Evolutionary conservation across 768 basidiomycete genomes (phyloP).

Genomic region (Hygrophoropsis aurantiaca): DNA sequence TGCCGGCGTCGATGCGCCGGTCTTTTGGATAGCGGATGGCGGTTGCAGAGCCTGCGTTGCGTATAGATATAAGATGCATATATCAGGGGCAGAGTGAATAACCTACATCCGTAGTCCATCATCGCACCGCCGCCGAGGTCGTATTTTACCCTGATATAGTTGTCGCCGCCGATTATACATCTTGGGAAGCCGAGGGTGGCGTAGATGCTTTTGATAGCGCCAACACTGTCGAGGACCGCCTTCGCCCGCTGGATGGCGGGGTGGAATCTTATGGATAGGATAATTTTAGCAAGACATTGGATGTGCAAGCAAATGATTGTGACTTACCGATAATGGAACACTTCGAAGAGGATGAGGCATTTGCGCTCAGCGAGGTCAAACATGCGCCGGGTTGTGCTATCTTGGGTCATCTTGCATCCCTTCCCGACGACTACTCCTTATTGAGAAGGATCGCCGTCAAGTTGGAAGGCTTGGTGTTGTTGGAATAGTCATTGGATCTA

Average conservation of each 20-base stretch:
- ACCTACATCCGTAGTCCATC: conserved; percentile 62
- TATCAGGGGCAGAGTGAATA: too few species aligned
- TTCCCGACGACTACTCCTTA: conserved; percentile 73
- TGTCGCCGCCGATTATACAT: conserved; percentile 31
- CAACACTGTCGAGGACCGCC: conserved; percentile 55
- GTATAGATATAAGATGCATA: conserved; percentile 3
- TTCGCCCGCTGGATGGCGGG: conserved; percentile 55
- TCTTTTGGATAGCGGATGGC: conserved; percentile 27
- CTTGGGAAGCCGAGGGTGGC: conserved; percentile 38
- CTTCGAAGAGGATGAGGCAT: conserved; percentile 56
- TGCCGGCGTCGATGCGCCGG: conserved; percentile 38
- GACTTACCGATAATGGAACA: conserved; percentile 54
- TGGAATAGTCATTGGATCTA: conserved; percentile 71
- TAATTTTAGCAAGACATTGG: conserved; percentile 6
- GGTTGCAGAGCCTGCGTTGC: conserved; percentile 37
- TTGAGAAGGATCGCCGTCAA: conserved; percentile 70
- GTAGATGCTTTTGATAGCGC: conserved; percentile 44
- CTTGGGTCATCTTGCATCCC: conserved; percentile 63
- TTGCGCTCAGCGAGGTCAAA: conserved; percentile 48
- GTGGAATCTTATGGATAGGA: conserved; percentile 54
- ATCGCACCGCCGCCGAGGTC: conserved; percentile 55
- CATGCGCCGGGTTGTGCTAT: conserved; percentile 51
- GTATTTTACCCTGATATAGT: conserved; percentile 50
- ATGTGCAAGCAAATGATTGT: neutral
- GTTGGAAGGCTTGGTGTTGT: conserved; percentile 51